These are phyloP conservation scores for Phytopythium oedochilum DNA, from an alignment of 352 stramenopile genomes.

Conservation along the genomic window DNA sequence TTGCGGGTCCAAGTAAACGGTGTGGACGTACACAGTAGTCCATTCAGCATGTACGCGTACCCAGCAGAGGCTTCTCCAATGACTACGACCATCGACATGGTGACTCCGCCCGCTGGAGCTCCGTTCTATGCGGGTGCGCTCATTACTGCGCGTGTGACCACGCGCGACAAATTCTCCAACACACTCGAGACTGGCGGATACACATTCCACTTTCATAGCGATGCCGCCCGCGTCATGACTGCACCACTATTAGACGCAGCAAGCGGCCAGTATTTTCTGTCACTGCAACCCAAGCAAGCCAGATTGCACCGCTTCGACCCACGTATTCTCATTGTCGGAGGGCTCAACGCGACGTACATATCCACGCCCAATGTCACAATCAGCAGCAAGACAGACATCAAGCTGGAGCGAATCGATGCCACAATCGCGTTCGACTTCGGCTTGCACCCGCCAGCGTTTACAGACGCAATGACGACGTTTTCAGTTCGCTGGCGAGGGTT, in stretches of 20 bases:
- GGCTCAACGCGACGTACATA: conserved; percentile 57
- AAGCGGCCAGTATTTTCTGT: conserved; percentile 38
- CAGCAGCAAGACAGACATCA: conserved; percentile 14
- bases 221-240: conserved; percentile 13
- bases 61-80: conserved; percentile 28
- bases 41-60: conserved; percentile 58
- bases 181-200: conserved; percentile 46
- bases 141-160: conserved; percentile 36
- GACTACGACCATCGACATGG: conserved; percentile 49
- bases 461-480: conserved; percentile 40
- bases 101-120: conserved; percentile 19
- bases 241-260: conserved; percentile 21
- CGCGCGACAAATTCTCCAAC: conserved; percentile 42
- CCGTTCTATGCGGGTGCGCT: conserved; percentile 20
- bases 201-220: conserved; percentile 28
- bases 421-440: conserved; percentile 48
- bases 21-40: conserved; percentile 31
- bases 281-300: conserved; percentile 16
- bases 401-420: conserved; percentile 27
- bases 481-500: conserved; percentile 57
- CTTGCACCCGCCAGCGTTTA: conserved; percentile 20
- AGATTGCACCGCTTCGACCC: conserved; percentile 32
- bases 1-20: conserved; percentile 40
- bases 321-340: conserved; percentile 41
- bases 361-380: conserved; percentile 18